phyloP scores from a whole-genome alignment of 2,329 filamentous ascomycete species.

The Aspergillus bombycis region DNA sequence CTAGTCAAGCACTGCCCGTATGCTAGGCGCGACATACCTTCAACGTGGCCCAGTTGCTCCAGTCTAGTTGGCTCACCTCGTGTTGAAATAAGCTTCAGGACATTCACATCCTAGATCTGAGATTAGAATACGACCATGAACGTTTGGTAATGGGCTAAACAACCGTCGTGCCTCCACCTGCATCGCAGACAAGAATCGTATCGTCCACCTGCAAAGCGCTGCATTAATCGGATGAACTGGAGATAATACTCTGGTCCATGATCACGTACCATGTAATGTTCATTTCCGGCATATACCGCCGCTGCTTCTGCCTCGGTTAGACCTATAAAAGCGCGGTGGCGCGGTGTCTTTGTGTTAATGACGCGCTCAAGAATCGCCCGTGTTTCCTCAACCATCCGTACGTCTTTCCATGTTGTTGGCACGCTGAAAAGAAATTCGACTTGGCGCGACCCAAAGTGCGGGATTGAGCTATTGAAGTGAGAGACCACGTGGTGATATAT shows the following conservation, averaged over 20 bases:
- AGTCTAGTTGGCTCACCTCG: conserved; percentile 28
- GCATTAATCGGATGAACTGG: neutral
- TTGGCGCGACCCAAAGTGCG: conserved; percentile 27
- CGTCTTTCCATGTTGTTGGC: conserved; percentile 47
- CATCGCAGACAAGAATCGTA: conserved; percentile 54
- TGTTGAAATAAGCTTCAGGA: conserved; percentile 30
- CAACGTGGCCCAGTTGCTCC: conserved; percentile 30
- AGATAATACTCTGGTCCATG: neutral
- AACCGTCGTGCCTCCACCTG: conserved; percentile 52
- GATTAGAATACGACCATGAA: conserved; percentile 5
- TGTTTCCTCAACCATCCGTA: conserved; percentile 40
- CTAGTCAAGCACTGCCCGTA: neutral
- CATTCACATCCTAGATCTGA: conserved; percentile 33
- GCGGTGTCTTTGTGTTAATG: conserved; percentile 31
- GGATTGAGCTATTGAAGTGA: conserved; percentile 29
- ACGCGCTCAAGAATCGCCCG: conserved; percentile 32
- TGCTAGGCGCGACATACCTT: conserved; percentile 16
- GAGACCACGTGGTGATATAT: conserved; percentile 36
- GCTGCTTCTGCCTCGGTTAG: conserved; percentile 59
- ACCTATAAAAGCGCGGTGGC: conserved; percentile 48
- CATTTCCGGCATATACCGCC: conserved; percentile 51
- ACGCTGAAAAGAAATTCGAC: conserved; percentile 49
- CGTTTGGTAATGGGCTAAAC: neutral
- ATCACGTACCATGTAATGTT: conserved; percentile 25
- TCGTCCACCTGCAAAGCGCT: conserved; percentile 39